Percentiles rank a stretch among this genome's conserved stretches.
Evolutionary conservation across 2,329 filamentous ascomycete genomes (phyloP).

Genomic region (Arthroderma sp.): DNA sequence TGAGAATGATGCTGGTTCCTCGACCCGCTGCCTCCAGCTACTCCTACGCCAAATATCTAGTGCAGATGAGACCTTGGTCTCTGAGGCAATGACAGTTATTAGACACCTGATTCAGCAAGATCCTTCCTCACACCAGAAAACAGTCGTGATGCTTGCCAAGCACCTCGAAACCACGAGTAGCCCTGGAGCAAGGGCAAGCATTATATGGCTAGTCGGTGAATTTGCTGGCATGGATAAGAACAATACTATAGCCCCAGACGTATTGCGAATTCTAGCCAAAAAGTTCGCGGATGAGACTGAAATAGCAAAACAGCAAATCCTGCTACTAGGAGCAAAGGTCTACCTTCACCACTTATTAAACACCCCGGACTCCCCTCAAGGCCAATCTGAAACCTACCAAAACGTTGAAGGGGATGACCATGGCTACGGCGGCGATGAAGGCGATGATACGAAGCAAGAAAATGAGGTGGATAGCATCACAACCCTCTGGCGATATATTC

Average conservation of each 20-base stretch:
- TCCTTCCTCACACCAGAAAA: slow-evolving; percentile 64
- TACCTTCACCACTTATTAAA: slow-evolving; percentile 71
- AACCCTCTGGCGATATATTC: slow-evolving; percentile 69
- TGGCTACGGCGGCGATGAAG: slow-evolving; percentile 5
- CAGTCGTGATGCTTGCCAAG: slow-evolving; percentile 77
- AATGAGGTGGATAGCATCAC: slow-evolving; percentile 49
- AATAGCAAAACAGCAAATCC: slow-evolving; percentile 76
- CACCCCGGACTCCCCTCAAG: slow-evolving; percentile 22
- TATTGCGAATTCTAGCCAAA: slow-evolving; percentile 74
- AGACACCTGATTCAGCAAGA: slow-evolving; percentile 90
- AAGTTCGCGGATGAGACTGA: slow-evolving; percentile 76
- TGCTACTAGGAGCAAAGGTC: slow-evolving; percentile 88
- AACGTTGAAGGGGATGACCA: not conserved
- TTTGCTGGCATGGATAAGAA: slow-evolving; percentile 69
- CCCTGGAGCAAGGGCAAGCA: slow-evolving; percentile 78
- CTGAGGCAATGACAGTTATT: slow-evolving; percentile 88
- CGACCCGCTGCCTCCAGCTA: slow-evolving; percentile 66
- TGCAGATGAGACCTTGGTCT: slow-evolving; percentile 73
- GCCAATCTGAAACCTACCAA: not conserved
- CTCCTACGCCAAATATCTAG: slow-evolving; percentile 79
- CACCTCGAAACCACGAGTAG: slow-evolving; percentile 82
- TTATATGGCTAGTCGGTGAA: slow-evolving; percentile 95
- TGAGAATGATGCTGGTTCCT: slow-evolving; percentile 57
- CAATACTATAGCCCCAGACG: slow-evolving; percentile 85
- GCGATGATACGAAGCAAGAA: slow-evolving; percentile 17